phyloP scores from a whole-genome alignment of 192 early-diverging fungal genomes.

The Coemansia sp. region DNA sequence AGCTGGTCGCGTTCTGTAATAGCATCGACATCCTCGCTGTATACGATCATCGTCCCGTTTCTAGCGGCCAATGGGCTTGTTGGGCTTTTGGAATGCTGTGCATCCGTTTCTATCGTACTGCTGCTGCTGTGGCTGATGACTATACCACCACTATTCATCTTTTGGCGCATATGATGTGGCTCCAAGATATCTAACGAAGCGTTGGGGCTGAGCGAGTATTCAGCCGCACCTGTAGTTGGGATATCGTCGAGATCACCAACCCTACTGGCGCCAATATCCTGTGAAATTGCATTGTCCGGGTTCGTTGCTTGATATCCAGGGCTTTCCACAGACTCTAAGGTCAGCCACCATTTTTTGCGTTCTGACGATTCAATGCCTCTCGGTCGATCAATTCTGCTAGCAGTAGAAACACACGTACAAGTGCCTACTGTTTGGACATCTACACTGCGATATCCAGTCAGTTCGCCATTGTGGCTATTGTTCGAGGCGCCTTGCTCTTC shows the following conservation, averaged over 20 bases:
- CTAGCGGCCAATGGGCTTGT: constrained; percentile 13
- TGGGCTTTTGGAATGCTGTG: neutral
- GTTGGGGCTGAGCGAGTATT: neutral
- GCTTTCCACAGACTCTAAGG: constrained; percentile 7
- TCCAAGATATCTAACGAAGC: neutral
- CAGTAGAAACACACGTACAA: neutral
- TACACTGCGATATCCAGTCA: too few species aligned
- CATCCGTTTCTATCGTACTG: neutral
- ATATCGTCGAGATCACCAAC: constrained; percentile 29
- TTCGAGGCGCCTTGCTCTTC: neutral
- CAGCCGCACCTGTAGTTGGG: constrained; percentile 14
- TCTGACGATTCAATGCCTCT: neutral
- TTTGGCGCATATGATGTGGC: neutral
- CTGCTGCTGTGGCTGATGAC: neutral
- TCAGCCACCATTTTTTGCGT: constrained; percentile 36
- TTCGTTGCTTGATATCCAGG: neutral
- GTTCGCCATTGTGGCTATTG: neutral
- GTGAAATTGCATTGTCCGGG: constrained; percentile 14
- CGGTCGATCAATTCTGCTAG: neutral
- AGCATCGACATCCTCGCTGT: constrained; percentile 44
- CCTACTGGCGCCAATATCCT: constrained; percentile 17
- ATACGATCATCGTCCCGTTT: constrained; percentile 39
- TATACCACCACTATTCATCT: neutral
- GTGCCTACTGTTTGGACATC: neutral
- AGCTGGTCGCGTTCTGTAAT: constrained; percentile 43